Percentiles rank a stretch among this genome's conserved stretches.
Conservation (phyloP, 345 rosid species). For the Carallia pectinifolia region DNA sequence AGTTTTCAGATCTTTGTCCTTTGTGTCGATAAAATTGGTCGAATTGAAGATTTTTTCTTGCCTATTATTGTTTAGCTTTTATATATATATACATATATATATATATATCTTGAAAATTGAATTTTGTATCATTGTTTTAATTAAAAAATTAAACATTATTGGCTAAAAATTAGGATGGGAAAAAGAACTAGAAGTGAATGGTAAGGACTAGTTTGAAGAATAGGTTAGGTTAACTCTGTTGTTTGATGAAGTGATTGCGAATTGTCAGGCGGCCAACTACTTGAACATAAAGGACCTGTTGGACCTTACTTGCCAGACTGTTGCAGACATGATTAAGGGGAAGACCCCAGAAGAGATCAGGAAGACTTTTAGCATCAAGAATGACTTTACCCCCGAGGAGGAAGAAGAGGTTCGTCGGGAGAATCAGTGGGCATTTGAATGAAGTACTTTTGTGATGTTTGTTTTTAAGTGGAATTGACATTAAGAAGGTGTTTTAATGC, state of each 20-base stretch:
- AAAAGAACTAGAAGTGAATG: background rate
- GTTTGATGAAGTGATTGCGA: background rate
- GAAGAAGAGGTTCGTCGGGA: conserved; percentile 29
- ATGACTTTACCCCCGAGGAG: conserved; percentile 29
- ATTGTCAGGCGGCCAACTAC: conserved; percentile 28
- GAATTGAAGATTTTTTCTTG: background rate
- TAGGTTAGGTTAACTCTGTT: background rate
- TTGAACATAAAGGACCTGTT: conserved; percentile 29
- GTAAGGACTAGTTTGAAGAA: background rate
- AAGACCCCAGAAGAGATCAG: conserved; percentile 29
- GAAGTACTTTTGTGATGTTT: background rate
- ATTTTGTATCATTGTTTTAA: too few relatives aligned
- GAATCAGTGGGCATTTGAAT: conserved; percentile 37
- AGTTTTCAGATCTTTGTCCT: background rate
- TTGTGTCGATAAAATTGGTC: too few relatives aligned
- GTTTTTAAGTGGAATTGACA: background rate
- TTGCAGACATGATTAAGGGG: conserved; percentile 31
- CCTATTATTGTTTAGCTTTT: background rate
- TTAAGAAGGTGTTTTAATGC: background rate
- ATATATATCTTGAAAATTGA: too few relatives aligned
- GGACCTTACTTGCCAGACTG: conserved; percentile 30
- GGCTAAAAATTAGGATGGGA: too few relatives aligned
- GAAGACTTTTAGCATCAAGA: conserved; percentile 28
- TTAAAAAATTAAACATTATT: too few relatives aligned
- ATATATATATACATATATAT: too few relatives aligned